phyloP scores from a whole-genome alignment of 2,329 filamentous ascomycete genomes.

The Volutella citrinella region DNA sequence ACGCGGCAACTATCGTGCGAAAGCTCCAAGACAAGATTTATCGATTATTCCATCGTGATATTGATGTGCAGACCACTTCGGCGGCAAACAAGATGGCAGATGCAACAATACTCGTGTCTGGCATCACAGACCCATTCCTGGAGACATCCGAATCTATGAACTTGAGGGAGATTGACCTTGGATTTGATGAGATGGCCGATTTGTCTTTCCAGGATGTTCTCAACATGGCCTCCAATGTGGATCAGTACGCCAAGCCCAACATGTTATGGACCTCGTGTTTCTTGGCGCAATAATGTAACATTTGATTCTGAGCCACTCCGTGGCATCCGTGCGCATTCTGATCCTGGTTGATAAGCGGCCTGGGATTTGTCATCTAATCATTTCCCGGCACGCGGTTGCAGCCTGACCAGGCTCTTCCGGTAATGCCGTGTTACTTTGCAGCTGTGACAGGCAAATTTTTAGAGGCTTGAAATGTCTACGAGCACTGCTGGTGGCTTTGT shows the following conservation, averaged over 20 bases:
- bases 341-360: no score
- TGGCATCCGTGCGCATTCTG: no score
- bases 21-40: slow-evolving; percentile 13
- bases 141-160: not conserved
- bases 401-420: no score
- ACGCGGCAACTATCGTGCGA: slow-evolving; percentile 33
- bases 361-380: no score
- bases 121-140: not conserved
- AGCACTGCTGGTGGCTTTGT: no score
- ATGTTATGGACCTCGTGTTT: slow-evolving; percentile 6
- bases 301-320: no score
- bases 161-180: not conserved
- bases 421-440: no score
- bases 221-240: not conserved
- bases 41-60: not conserved
- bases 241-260: slow-evolving; percentile 4
- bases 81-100: not conserved
- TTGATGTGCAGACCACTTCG: not conserved
- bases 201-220: slow-evolving; percentile 3
- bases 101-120: not conserved
- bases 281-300: no score
- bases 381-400: no score
- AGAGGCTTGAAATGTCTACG: no score
- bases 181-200: not conserved
- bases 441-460: no score